A percentile compares a stretch with the other conserved stretches of the same genome.
Conservation (phyloP, 345 rosid species). For the Linum tenue region DNA sequence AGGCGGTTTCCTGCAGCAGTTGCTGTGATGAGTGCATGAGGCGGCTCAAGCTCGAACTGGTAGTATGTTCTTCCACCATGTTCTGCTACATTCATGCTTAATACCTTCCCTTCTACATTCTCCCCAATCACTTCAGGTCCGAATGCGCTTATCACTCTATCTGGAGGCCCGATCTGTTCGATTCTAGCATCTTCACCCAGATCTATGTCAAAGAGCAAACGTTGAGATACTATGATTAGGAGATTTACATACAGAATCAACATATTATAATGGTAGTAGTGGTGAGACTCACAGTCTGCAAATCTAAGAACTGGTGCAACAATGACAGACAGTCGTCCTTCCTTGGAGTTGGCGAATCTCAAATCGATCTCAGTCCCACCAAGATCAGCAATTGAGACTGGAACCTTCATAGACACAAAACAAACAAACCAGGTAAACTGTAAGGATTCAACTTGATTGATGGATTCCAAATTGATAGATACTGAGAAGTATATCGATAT, state of each 20-base stretch:
- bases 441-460: too few relatives aligned
- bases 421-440: neutral
- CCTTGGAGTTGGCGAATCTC: constrained; percentile 74
- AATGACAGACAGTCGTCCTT: constrained; percentile 72
- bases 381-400: constrained; percentile 90
- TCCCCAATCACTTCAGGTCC: constrained; percentile 92
- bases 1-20: constrained; percentile 94
- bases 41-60: constrained; percentile 87
- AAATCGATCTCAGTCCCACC: constrained; percentile 96
- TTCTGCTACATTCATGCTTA: constrained; percentile 54
- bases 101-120: constrained; percentile 80
- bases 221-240: neutral
- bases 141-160: constrained; percentile 78
- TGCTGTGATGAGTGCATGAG: constrained; percentile 81
- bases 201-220: constrained; percentile 21
- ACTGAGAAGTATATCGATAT: neutral
- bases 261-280: too few relatives aligned
- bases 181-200: constrained; percentile 59
- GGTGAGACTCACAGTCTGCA: constrained; percentile 54
- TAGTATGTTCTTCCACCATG: constrained; percentile 71
- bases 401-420: constrained; percentile 39
- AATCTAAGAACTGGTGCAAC: constrained; percentile 96
- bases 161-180: constrained; percentile 81
- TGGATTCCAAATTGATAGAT: neutral
- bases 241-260: neutral